These are phyloP conservation scores for Kluyveromyces starmeri DNA, from an alignment of 805 yeast species.

Conservation along the genomic window DNA sequence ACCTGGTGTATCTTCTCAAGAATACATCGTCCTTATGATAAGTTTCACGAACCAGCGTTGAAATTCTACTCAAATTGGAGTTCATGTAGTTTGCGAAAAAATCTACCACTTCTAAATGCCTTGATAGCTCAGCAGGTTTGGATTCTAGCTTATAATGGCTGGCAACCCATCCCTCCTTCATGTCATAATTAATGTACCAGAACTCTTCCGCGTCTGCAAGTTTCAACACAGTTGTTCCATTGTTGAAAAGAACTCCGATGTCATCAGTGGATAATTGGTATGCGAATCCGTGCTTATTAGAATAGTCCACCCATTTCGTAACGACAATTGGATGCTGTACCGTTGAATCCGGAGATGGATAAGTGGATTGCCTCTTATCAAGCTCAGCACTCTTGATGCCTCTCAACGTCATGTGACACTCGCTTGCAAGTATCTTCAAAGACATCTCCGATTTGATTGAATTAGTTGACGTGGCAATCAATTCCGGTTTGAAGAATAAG, in stretches of 20 bases:
- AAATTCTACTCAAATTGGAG: constrained; percentile 74
- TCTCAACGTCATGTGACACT: constrained; percentile 37
- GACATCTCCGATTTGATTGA: constrained; percentile 31
- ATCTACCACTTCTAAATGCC: constrained; percentile 77
- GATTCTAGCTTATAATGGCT: constrained; percentile 36
- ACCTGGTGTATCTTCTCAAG: constrained; percentile 75
- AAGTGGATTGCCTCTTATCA: constrained; percentile 34
- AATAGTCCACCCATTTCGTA: constrained; percentile 96
- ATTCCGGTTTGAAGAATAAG: constrained; percentile 18
- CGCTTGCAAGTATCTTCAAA: constrained; percentile 34
- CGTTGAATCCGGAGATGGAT: constrained; percentile 26
- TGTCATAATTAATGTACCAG: constrained; percentile 49
- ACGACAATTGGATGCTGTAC: constrained; percentile 55
- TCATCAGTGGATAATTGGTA: constrained; percentile 86
- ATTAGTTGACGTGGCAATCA: constrained; percentile 30
- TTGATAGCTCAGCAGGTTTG: constrained; percentile 42
- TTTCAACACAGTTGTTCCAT: constrained; percentile 72
- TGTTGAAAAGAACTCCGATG: constrained; percentile 84
- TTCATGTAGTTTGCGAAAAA: constrained; percentile 90
- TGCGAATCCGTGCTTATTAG: constrained; percentile 91
- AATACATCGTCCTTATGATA: constrained; percentile 58
- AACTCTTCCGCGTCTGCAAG: constrained; percentile 54
- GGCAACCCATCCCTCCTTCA: constrained; percentile 45
- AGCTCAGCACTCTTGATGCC: constrained; percentile 39
- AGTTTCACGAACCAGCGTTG: constrained; percentile 44